phyloP scores from a whole-genome alignment of 805 yeast genomes.

The Aciculoconidium aculeatum region DNA sequence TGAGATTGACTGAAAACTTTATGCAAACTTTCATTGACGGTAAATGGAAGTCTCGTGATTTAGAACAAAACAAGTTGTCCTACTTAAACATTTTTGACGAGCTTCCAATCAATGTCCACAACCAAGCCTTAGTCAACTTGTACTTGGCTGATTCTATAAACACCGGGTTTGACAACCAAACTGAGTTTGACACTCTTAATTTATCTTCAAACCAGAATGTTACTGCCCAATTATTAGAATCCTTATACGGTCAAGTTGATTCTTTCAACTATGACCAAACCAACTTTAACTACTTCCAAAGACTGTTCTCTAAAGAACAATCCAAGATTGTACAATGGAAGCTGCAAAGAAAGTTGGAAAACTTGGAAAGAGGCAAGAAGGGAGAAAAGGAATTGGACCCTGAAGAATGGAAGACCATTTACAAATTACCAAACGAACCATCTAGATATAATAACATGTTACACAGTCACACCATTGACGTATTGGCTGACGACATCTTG shows the following conservation, averaged over 20 bases:
- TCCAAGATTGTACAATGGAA: slow-evolving; percentile 72
- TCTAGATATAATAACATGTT: slow-evolving; percentile 69
- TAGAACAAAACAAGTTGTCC: slow-evolving; percentile 54
- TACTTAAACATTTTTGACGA: slow-evolving; percentile 68
- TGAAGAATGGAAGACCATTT: slow-evolving; percentile 56
- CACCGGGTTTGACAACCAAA: slow-evolving; percentile 10
- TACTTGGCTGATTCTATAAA: slow-evolving; percentile 35
- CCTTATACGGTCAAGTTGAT: slow-evolving; percentile 63
- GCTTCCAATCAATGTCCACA: slow-evolving; percentile 58
- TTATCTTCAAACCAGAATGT: slow-evolving; percentile 39
- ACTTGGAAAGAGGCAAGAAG: slow-evolving; percentile 50
- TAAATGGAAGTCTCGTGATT: slow-evolving; percentile 60
- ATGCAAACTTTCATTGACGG: slow-evolving; percentile 49
- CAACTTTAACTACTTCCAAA: slow-evolving; percentile 75
- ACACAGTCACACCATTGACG: slow-evolving; percentile 60
- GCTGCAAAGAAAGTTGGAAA: slow-evolving; percentile 60
- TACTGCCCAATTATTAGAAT: slow-evolving; percentile 50
- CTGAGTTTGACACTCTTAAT: slow-evolving; percentile 34
- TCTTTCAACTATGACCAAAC: slow-evolving; percentile 73
- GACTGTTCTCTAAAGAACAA: slow-evolving; percentile 65
- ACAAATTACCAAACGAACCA: slow-evolving; percentile 69
- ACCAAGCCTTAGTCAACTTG: slow-evolving; percentile 60
- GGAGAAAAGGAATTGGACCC: slow-evolving; percentile 53
- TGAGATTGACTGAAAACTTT: slow-evolving; percentile 59
- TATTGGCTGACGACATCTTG: slow-evolving; percentile 66